A percentile compares a stretch with the other conserved stretches of the same genome.
phyloP scores from a whole-genome alignment of 805 yeast genomes.

The Metschnikowia aberdeeniae region DNA sequence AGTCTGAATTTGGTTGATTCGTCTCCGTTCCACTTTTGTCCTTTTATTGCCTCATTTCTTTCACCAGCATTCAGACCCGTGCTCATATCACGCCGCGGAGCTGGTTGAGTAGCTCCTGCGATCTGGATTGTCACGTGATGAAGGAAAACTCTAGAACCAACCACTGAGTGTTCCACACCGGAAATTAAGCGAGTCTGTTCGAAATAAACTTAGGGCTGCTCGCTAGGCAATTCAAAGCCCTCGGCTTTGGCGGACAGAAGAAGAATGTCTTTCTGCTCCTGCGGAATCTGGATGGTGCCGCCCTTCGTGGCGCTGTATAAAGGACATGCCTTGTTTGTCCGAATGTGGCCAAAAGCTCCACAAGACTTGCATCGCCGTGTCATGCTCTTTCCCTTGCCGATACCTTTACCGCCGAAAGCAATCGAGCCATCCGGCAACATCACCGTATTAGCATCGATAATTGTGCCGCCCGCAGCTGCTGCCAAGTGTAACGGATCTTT shows the following conservation, averaged over 20 bases:
- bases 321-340: conserved; percentile 91
- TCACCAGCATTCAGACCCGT: neutral
- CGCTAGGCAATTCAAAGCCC: conserved; percentile 4
- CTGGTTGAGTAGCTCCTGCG: neutral
- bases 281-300: conserved; percentile 21
- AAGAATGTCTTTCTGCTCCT: conserved; percentile 18
- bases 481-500: conserved; percentile 37
- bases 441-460: conserved; percentile 42
- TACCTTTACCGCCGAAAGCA: conserved; percentile 59
- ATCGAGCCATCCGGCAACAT: conserved; percentile 41
- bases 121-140: neutral
- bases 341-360: conserved; percentile 92
- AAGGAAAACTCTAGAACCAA: neutral
- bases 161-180: too few relatives aligned
- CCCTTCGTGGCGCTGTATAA: conserved; percentile 50
- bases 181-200: too few relatives aligned
- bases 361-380: conserved; percentile 90
- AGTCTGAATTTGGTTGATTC: neutral
- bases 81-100: neutral
- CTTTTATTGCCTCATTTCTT: neutral
- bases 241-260: conserved; percentile 16
- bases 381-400: conserved; percentile 67
- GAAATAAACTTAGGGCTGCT: neutral
- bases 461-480: conserved; percentile 41
- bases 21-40: neutral